Conservation (phyloP, 139 green algal species). For the Ettlia oleoabundans region DNA sequence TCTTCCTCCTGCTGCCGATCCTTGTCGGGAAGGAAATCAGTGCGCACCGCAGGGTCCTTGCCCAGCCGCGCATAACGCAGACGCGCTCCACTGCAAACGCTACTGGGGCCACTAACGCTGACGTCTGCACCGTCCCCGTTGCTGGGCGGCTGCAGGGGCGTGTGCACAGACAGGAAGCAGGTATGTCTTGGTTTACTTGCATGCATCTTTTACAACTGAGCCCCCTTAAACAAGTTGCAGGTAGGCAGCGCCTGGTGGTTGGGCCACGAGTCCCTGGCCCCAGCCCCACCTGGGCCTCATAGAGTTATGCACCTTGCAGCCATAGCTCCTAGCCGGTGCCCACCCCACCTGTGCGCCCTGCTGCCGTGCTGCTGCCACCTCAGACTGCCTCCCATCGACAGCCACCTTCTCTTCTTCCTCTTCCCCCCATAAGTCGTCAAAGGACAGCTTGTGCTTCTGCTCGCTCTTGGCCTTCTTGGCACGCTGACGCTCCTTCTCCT, state of each 20-base stretch:
- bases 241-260: too few relatives aligned
- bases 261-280: too few relatives aligned
- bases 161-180: too few relatives aligned
- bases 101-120: conserved; percentile 8
- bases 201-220: too few relatives aligned
- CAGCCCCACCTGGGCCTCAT: too few relatives aligned
- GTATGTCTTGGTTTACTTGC: too few relatives aligned
- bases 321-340: conserved; percentile 8
- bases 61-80: conserved; percentile 67
- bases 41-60: conserved; percentile 86
- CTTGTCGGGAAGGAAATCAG: conserved; percentile 92
- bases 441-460: conserved; percentile 82
- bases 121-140: conserved; percentile 33
- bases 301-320: too few relatives aligned
- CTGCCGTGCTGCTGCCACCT: background rate
- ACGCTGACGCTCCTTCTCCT: conserved; percentile 49
- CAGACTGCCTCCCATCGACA: too few relatives aligned
- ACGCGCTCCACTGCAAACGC: too few relatives aligned
- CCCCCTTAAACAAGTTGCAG: too few relatives aligned
- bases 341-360: conserved; percentile 16
- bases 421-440: conserved; percentile 65
- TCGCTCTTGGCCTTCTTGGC: conserved; percentile 51
- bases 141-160: background rate
- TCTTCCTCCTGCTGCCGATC: conserved; percentile 83
- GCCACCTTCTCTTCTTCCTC: conserved; percentile 57